Percentiles rank a stretch among this genome's conserved stretches.
Evolutionary conservation across 805 yeast species (phyloP).

Genomic region (Candida patagonica): DNA sequence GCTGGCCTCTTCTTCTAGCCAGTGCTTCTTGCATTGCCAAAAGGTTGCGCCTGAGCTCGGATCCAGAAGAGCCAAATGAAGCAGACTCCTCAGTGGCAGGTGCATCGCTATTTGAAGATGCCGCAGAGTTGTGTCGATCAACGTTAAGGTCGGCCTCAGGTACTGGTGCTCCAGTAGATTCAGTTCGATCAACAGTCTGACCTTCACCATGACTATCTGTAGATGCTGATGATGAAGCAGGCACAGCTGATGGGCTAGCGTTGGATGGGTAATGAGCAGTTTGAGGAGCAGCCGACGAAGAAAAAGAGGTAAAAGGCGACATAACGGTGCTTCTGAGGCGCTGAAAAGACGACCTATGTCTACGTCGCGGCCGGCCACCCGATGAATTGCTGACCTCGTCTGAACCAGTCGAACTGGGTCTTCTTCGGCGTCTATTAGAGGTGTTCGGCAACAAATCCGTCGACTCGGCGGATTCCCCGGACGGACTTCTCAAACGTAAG

Average conservation of each 20-base stretch:
- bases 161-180: too few relatives aligned
- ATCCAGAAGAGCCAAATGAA: neutral
- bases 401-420: neutral
- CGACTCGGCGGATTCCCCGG: too few relatives aligned
- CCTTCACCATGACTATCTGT: too few relatives aligned
- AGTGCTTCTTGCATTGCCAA: conserved; percentile 1
- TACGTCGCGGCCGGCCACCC: neutral
- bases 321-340: conserved; percentile 2
- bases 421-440: conserved; percentile 1
- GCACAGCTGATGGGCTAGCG: too few relatives aligned
- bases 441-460: neutral
- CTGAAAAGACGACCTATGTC: conserved; percentile 2
- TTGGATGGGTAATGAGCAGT: neutral
- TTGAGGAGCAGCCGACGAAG: neutral
- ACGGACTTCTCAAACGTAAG: too few relatives aligned
- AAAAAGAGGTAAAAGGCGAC: conserved; percentile 3
- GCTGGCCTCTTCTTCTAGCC: conserved; percentile 1
- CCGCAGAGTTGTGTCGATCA: neutral
- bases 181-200: too few relatives aligned
- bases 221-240: too few relatives aligned
- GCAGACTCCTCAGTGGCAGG: too few relatives aligned
- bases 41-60: neutral
- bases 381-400: neutral
- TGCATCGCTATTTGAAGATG: neutral
- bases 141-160: too few relatives aligned